These are phyloP conservation scores for Diaporthe sp. DNA, from an alignment of 2,329 filamentous ascomycete species.

Conservation along the genomic window DNA sequence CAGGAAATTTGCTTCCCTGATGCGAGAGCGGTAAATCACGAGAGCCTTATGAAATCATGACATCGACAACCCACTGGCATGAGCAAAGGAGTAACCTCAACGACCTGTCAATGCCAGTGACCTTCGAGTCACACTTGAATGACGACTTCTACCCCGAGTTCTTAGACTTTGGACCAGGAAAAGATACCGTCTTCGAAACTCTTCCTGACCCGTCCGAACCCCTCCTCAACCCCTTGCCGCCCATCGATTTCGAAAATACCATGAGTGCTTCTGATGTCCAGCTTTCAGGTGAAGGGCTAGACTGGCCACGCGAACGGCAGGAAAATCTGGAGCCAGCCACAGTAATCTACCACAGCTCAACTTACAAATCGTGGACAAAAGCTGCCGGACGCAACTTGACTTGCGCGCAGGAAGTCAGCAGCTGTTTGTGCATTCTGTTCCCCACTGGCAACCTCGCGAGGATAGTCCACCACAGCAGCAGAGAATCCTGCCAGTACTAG, in stretches of 20 bases:
- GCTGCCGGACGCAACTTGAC: neutral
- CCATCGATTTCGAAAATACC: too few relatives aligned
- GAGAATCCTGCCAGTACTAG: neutral
- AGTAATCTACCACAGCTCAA: neutral
- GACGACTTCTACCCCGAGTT: too few relatives aligned
- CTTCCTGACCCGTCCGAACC: too few relatives aligned
- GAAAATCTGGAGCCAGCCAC: neutral
- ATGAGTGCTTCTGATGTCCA: neutral
- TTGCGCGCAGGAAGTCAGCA: neutral
- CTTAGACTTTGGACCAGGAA: too few relatives aligned
- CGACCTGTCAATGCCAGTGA: too few relatives aligned
- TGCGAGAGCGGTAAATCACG: too few relatives aligned
- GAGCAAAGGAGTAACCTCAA: too few relatives aligned
- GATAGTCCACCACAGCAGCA: neutral
- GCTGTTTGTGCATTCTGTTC: neutral
- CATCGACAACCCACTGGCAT: too few relatives aligned
- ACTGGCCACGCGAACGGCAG: neutral
- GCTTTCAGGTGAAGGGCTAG: neutral
- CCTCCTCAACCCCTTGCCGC: too few relatives aligned
- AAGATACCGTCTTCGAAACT: too few relatives aligned
- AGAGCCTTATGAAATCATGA: too few relatives aligned
- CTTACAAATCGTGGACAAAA: neutral
- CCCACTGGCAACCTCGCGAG: neutral
- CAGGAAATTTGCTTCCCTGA: neutral
- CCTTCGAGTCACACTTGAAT: too few relatives aligned